These are phyloP conservation scores for Penicillium daleae DNA, from an alignment of 495 filamentous ascomycete genomes.

Conservation along the genomic window DNA sequence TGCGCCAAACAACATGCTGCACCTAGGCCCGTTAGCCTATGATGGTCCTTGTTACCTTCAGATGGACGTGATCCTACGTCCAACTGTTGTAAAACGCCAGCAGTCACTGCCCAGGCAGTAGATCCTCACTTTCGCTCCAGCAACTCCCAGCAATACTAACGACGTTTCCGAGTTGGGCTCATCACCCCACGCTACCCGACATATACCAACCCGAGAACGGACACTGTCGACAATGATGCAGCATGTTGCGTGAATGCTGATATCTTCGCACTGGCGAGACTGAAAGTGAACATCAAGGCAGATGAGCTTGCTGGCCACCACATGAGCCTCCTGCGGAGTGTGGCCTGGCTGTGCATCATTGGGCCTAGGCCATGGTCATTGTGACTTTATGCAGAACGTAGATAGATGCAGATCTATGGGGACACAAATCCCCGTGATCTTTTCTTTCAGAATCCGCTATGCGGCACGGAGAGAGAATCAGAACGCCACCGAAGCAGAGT, in stretches of 20 bases:
- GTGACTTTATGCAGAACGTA: conserved; percentile 33
- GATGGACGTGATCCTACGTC: conserved; percentile 8
- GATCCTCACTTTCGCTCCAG: neutral
- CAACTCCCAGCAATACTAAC: neutral
- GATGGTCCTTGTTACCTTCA: neutral
- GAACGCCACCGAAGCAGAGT: neutral
- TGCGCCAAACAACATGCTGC: no score
- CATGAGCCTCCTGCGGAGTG: neutral
- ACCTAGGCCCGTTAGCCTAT: neutral
- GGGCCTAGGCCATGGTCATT: conserved; percentile 10
- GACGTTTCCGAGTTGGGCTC: neutral
- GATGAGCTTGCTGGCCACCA: neutral
- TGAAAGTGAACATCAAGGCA: neutral
- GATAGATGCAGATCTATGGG: conserved; percentile 29
- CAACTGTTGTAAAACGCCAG: conserved; percentile 25
- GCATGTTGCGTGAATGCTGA: neutral
- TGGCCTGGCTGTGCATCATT: conserved; percentile 3
- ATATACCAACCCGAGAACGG: neutral
- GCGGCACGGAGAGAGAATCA: conserved; percentile 5
- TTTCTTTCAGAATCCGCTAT: conserved; percentile 10
- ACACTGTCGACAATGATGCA: neutral
- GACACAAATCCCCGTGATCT: conserved; percentile 16
- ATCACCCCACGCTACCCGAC: neutral
- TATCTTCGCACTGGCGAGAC: neutral
- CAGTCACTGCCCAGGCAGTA: conserved; percentile 3